Percentiles rank a stretch among this genome's conserved stretches.
These are phyloP conservation scores for Trametopsis cervina DNA, from an alignment of 768 basidiomycete genomes.

Conservation along the genomic window DNA sequence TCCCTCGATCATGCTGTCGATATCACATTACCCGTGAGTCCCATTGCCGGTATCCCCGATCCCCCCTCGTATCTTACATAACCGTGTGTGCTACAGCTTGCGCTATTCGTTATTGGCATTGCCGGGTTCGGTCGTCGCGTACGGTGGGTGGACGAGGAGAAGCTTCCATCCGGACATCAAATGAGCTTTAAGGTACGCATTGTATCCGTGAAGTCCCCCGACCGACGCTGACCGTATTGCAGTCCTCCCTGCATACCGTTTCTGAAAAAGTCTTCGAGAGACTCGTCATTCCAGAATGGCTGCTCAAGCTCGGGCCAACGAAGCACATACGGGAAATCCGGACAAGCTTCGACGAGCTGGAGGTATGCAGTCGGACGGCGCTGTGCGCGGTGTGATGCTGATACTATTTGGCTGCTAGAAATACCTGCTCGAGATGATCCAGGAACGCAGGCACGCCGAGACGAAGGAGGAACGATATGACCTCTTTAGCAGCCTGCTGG, in stretches of 20 bases:
- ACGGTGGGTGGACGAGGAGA: conserved; percentile 40
- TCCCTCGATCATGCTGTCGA: conserved; percentile 40
- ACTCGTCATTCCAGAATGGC: conserved; percentile 22
- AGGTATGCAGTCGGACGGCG: conserved; percentile 12
- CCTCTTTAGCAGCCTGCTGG: conserved; percentile 44
- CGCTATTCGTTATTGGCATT: conserved; percentile 47
- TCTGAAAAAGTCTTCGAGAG: conserved; percentile 21
- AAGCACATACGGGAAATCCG: conserved; percentile 17
- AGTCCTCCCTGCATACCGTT: conserved; percentile 24
- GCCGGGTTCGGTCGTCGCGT: conserved; percentile 51
- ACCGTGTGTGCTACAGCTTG: conserved; percentile 31
- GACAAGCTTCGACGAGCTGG: conserved; percentile 22
- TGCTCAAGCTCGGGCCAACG: conserved; percentile 17
- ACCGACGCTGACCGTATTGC: not conserved
- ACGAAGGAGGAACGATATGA: conserved; percentile 38
- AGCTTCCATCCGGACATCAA: conserved; percentile 34
- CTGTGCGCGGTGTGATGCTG: not conserved
- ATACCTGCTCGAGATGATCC: conserved; percentile 52
- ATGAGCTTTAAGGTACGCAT: conserved; percentile 24
- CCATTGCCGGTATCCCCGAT: not conserved
- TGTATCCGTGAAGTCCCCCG: not conserved
- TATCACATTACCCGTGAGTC: conserved; percentile 44
- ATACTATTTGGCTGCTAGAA: conserved; percentile 16
- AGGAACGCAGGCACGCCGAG: conserved; percentile 30
- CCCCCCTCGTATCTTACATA: not conserved